Conservation (phyloP, 2,329 filamentous ascomycete species). For the Arthrocladium fulminans region DNA sequence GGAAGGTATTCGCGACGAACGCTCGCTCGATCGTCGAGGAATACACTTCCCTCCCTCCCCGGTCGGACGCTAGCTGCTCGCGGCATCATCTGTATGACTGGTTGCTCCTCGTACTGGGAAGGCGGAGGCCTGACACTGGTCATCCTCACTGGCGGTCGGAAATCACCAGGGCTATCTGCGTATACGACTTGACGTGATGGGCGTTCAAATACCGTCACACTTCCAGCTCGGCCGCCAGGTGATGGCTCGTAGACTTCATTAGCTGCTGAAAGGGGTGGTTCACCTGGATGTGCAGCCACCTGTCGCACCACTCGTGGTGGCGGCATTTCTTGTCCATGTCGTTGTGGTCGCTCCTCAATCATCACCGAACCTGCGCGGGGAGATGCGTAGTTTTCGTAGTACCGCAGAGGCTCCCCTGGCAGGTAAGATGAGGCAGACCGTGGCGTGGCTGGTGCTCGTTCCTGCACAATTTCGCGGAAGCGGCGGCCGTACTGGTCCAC, state of each 20-base stretch:
- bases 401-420: conserved; percentile 1
- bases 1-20: conserved; percentile 17
- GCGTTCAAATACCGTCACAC: conserved; percentile 37
- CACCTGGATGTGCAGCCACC: conserved; percentile 30
- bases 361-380: conserved; percentile 33
- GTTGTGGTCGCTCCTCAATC: conserved; percentile 32
- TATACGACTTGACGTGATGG: conserved; percentile 30
- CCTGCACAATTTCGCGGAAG: conserved; percentile 53
- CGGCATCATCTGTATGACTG: conserved; percentile 28
- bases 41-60: conserved; percentile 34
- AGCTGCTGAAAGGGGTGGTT: conserved; percentile 11
- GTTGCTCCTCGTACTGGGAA: conserved; percentile 32
- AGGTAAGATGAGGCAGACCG: conserved; percentile 18
- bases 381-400: conserved; percentile 17
- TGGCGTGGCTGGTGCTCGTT: conserved; percentile 28
- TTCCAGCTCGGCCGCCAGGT: conserved; percentile 30
- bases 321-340: conserved; percentile 36
- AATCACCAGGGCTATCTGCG: conserved; percentile 58
- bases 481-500: conserved; percentile 76
- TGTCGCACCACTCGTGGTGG: conserved; percentile 33
- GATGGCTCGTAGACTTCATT: conserved; percentile 20
- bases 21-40: conserved; percentile 17
- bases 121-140: conserved; percentile 51
- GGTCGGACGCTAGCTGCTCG: conserved; percentile 37
- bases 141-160: conserved; percentile 49